Conservation (phyloP, 805 yeast genomes). For the Lachancea sp. region DNA sequence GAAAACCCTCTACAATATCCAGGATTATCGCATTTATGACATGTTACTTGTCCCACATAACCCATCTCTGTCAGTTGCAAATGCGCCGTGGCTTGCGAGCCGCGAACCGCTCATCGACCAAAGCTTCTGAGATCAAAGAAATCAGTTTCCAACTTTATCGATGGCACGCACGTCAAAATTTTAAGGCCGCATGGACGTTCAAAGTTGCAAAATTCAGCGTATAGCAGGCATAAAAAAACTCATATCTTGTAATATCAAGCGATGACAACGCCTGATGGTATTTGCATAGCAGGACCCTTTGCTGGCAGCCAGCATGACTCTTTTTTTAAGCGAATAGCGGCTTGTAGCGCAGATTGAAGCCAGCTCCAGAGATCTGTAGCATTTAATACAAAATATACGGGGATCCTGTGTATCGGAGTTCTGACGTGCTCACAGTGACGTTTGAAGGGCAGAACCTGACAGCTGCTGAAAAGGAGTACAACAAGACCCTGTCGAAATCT, state of each 20-base stretch:
- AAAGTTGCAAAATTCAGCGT: background rate
- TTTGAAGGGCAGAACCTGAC: slow-evolving; percentile 1
- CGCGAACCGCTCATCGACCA: background rate
- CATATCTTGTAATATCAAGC: slow-evolving; percentile 1
- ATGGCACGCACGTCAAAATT: background rate
- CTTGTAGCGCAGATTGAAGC: background rate
- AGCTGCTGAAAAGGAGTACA: background rate
- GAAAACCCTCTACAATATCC: background rate
- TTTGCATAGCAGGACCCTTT: slow-evolving; percentile 1
- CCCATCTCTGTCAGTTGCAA: background rate
- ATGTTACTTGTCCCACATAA: background rate
- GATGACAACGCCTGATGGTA: slow-evolving; percentile 1
- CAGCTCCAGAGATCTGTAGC: background rate
- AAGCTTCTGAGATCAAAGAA: too few species aligned
- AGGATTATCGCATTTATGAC: too few species aligned
- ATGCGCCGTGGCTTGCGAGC: background rate
- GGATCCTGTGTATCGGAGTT: background rate
- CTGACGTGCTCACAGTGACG: background rate
- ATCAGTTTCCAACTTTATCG: background rate
- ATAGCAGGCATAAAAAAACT: slow-evolving; percentile 2
- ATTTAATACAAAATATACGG: background rate
- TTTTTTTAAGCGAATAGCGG: slow-evolving; percentile 1
- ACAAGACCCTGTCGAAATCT: background rate
- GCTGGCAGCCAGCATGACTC: slow-evolving; percentile 4
- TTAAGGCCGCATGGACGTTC: background rate